These are phyloP conservation scores for Blastomyces percursus DNA, from an alignment of 2,329 filamentous ascomycete species.

Conservation along the genomic window DNA sequence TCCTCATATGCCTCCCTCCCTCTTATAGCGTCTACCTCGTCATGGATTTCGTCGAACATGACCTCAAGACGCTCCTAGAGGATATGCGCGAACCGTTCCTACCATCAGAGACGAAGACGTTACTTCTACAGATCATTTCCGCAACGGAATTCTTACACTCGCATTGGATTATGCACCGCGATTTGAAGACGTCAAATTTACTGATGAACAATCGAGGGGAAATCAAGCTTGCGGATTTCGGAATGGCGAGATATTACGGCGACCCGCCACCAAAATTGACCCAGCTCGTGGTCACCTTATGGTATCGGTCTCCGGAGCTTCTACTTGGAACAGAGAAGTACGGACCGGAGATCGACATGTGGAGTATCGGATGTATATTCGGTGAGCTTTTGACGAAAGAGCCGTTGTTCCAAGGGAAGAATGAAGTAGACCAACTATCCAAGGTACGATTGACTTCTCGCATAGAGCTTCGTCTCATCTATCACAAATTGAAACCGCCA, in stretches of 20 bases:
- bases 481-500: slow-evolving; percentile 11
- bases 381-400: slow-evolving; percentile 77
- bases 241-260: slow-evolving; percentile 86
- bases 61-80: slow-evolving; percentile 83
- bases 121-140: slow-evolving; percentile 69
- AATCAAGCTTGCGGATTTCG: slow-evolving; percentile 95
- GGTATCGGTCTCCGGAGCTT: slow-evolving; percentile 89
- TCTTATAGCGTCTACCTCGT: slow-evolving; percentile 70
- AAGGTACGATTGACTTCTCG: slow-evolving; percentile 36
- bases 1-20: slow-evolving; percentile 14
- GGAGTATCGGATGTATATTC: slow-evolving; percentile 94
- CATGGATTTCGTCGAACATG: slow-evolving; percentile 96
- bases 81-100: slow-evolving; percentile 92
- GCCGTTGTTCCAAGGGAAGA: slow-evolving; percentile 74
- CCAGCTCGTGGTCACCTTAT: slow-evolving; percentile 87
- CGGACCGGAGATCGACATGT: slow-evolving; percentile 72
- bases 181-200: slow-evolving; percentile 88
- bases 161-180: slow-evolving; percentile 84
- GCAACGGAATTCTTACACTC: slow-evolving; percentile 78
- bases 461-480: not conserved
- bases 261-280: slow-evolving; percentile 71
- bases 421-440: slow-evolving; percentile 82
- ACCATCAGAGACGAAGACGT: slow-evolving; percentile 81
- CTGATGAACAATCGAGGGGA: slow-evolving; percentile 90
- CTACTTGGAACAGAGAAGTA: slow-evolving; percentile 72